Conservation (phyloP, 2,329 filamentous ascomycete genomes). For the Botrytis tulipae region DNA sequence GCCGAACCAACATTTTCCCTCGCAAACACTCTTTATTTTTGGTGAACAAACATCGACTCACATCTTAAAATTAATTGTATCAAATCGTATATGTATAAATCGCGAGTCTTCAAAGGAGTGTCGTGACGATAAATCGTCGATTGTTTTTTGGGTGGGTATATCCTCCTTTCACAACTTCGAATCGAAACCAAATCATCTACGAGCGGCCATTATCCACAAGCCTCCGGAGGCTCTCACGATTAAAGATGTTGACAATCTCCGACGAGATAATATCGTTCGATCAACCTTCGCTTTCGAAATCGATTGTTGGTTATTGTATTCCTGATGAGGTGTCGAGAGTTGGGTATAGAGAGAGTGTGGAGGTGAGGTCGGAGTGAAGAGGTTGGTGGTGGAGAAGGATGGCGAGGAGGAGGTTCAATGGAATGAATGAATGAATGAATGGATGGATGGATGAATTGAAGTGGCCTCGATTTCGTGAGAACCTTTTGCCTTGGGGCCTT, state of each 20-base stretch:
- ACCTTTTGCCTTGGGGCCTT: slow-evolving; percentile 18
- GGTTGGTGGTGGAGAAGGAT: slow-evolving; percentile 1
- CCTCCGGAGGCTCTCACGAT: slow-evolving; percentile 37
- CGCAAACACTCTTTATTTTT: neutral
- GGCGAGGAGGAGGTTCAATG: neutral
- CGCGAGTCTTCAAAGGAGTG: slow-evolving; percentile 38
- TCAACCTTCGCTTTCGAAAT: slow-evolving; percentile 27
- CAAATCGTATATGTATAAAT: slow-evolving; percentile 21
- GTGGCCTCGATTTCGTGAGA: slow-evolving; percentile 13
- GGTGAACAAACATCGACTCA: slow-evolving; percentile 32
- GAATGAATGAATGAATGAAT: slow-evolving; percentile 15
- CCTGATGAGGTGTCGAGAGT: slow-evolving; percentile 19
- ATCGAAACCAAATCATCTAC: slow-evolving; percentile 34
- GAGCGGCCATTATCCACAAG: slow-evolving; percentile 37
- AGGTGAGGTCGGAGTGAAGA: slow-evolving; percentile 15
- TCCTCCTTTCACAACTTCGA: slow-evolving; percentile 31
- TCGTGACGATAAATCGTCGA: slow-evolving; percentile 40
- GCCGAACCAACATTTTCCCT: neutral
- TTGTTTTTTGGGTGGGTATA: slow-evolving; percentile 21
- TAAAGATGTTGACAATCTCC: slow-evolving; percentile 23
- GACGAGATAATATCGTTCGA: slow-evolving; percentile 24
- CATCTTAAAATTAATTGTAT: slow-evolving; percentile 24
- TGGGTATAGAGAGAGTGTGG: neutral
- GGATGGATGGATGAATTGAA: slow-evolving; percentile 9
- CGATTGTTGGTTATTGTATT: neutral